Conservation (phyloP, 257 asterid genomes). For the Fraxinus cuspidata region DNA sequence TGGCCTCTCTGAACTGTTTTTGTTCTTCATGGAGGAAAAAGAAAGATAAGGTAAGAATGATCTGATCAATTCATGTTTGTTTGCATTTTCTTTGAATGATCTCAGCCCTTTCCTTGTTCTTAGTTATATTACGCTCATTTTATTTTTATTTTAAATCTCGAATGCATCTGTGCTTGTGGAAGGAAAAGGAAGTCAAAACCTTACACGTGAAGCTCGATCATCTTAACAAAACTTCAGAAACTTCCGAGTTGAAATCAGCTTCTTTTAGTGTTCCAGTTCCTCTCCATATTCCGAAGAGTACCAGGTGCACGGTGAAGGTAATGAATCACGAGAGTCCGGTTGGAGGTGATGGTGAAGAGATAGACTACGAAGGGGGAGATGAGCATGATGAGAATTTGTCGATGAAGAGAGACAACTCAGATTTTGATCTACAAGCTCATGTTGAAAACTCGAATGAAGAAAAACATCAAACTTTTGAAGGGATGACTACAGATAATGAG, state of each 20-base stretch:
- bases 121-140: not conserved
- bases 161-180: conserved; percentile 32
- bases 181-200: conserved; percentile 20
- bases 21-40: conserved; percentile 41
- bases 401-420: conserved; percentile 44
- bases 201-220: conserved; percentile 43
- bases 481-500: conserved; percentile 16
- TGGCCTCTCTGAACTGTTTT: conserved; percentile 50
- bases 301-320: conserved; percentile 55
- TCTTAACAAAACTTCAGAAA: conserved; percentile 35
- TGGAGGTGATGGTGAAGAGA: conserved; percentile 44
- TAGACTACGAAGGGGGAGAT: conserved; percentile 63
- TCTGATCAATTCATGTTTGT: too few relatives aligned
- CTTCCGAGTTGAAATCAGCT: conserved; percentile 37
- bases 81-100: not conserved
- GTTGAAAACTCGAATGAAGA: conserved; percentile 31
- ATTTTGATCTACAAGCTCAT: conserved; percentile 45
- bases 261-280: conserved; percentile 56
- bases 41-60: conserved; percentile 46
- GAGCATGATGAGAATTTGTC: conserved; percentile 51
- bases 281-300: conserved; percentile 31
- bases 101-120: not conserved
- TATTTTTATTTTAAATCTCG: not conserved
- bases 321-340: conserved; percentile 57
- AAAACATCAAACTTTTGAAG: conserved; percentile 26